These are phyloP conservation scores for Hypomyces perniciosus DNA, from an alignment of 2,329 filamentous ascomycete species.

Conservation along the genomic window DNA sequence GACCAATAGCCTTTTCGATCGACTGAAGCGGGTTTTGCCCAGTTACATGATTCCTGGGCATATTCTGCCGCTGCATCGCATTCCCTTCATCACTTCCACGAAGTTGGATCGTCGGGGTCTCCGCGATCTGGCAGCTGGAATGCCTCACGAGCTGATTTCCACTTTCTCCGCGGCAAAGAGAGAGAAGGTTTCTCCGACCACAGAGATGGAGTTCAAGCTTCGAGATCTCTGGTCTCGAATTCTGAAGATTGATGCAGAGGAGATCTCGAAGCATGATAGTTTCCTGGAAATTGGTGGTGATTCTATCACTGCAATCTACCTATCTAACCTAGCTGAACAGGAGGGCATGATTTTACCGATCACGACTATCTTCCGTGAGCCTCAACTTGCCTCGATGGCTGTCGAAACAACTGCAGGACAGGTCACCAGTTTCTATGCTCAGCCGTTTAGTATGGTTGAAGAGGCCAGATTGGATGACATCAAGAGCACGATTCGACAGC, in stretches of 20 bases:
- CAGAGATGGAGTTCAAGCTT: background rate
- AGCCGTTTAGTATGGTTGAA: too few species aligned
- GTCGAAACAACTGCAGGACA: too few species aligned
- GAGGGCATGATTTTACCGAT: constrained; percentile 6
- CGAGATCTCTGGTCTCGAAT: background rate
- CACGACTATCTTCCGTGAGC: constrained; percentile 12
- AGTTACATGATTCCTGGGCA: background rate
- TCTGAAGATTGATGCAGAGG: background rate
- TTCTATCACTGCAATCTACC: constrained; percentile 19
- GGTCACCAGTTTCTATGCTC: too few species aligned
- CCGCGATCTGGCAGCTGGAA: background rate
- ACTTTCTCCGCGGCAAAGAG: background rate
- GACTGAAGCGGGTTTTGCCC: background rate
- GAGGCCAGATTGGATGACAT: too few species aligned
- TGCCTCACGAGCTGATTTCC: background rate
- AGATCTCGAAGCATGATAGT: constrained; percentile 23
- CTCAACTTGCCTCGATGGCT: background rate
- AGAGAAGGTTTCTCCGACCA: background rate
- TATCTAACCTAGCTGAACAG: constrained; percentile 8
- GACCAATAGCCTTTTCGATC: background rate
- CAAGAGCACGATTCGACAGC: background rate
- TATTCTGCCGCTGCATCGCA: background rate
- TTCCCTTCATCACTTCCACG: background rate
- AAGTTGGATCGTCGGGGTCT: background rate
- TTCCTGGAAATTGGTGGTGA: constrained; percentile 16